Percentiles rank a stretch among this genome's conserved stretches.
phyloP scores from a whole-genome alignment of 139 green algal genomes.

The Klebsormidium nitens region DNA sequence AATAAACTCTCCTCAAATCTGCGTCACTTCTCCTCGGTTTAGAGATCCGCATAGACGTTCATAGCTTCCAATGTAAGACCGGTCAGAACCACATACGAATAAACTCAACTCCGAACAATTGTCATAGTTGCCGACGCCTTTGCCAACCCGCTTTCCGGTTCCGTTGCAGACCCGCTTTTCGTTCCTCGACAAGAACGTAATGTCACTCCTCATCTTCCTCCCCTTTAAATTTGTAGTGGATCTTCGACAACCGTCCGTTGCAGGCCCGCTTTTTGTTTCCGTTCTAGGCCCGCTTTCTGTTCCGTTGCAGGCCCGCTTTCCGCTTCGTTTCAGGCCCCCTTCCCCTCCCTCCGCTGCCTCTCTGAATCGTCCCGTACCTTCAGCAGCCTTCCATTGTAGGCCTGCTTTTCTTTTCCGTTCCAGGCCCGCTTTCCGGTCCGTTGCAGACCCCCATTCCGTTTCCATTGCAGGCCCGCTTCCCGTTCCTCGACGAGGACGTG shows the following conservation, averaged over 20 bases:
- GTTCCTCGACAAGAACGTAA: background rate
- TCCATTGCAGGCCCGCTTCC: background rate
- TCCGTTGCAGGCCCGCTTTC: conserved; percentile 53
- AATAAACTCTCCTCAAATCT: too few species aligned
- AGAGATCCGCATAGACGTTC: too few species aligned
- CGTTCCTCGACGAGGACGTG: background rate
- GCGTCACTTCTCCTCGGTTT: too few species aligned
- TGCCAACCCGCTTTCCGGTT: background rate
- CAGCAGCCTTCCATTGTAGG: too few species aligned
- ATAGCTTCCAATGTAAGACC: too few species aligned
- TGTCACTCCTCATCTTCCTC: background rate
- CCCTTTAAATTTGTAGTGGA: background rate
- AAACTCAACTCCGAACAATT: too few species aligned
- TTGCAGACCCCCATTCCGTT: background rate
- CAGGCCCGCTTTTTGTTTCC: too few species aligned
- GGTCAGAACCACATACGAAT: too few species aligned
- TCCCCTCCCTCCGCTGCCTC: conserved; percentile 39
- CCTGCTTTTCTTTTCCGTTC: too few species aligned
- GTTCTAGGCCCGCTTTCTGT: too few species aligned
- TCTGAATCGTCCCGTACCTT: conserved; percentile 36
- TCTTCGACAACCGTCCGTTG: too few species aligned
- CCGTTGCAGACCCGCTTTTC: background rate
- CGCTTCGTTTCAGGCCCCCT: conserved; percentile 79
- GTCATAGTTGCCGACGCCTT: background rate
- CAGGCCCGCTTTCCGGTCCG: too few species aligned